Conservation (phyloP, 2,329 filamentous ascomycete genomes). For the Aspergillus floridensis region DNA sequence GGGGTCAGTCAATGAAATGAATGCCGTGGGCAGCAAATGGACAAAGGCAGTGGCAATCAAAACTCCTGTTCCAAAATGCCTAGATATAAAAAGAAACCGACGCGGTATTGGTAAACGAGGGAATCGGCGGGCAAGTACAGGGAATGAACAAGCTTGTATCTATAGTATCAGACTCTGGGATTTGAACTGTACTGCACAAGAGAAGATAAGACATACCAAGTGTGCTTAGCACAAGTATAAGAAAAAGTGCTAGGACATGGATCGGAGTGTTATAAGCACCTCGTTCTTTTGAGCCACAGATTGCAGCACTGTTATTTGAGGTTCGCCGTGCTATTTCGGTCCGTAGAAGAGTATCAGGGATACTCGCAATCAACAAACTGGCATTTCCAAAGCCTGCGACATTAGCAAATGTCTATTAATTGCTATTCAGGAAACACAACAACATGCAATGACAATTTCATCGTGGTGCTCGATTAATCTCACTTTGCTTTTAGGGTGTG, state of each 20-base stretch:
- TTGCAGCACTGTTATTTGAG: conserved; percentile 22
- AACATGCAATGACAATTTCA: neutral
- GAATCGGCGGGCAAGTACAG: conserved; percentile 58
- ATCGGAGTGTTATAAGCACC: conserved; percentile 62
- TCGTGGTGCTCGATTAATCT: neutral
- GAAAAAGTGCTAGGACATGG: conserved; percentile 65
- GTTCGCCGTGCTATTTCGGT: conserved; percentile 33
- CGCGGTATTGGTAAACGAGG: conserved; percentile 60
- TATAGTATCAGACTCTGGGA: conserved; percentile 8
- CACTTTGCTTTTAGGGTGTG: neutral
- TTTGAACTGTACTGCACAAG: neutral
- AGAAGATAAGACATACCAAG: conserved; percentile 31
- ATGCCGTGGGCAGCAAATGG: conserved; percentile 62
- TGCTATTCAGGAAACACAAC: neutral
- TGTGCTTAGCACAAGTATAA: conserved; percentile 59
- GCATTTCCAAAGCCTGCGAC: conserved; percentile 20
- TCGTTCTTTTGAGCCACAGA: conserved; percentile 36
- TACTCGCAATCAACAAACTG: conserved; percentile 26
- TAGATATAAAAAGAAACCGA: conserved; percentile 57
- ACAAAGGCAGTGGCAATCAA: conserved; percentile 58
- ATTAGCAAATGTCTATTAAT: neutral
- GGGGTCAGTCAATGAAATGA: conserved; percentile 58
- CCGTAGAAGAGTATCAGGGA: conserved; percentile 34
- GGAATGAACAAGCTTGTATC: conserved; percentile 58
- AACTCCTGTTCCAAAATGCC: conserved; percentile 59